Percentiles rank a stretch among this genome's conserved stretches.
Conservation (phyloP, 1,284 basidiomycete genomes). For the Neolentinus lepideus region DNA sequence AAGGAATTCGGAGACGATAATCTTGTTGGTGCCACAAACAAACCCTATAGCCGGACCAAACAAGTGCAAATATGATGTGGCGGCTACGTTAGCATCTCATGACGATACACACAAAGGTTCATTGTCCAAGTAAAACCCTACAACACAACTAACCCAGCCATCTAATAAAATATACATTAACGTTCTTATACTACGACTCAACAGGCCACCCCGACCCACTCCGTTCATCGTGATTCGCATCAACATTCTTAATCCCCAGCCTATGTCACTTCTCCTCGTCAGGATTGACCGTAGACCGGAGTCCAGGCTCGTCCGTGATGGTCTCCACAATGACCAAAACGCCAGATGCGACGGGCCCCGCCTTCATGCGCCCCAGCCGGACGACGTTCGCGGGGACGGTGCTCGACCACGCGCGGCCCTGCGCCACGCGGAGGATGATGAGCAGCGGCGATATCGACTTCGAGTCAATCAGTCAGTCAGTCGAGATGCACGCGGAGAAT, state of each 20-base stretch:
- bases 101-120: too few species aligned
- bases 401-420: background rate
- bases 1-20: too few species aligned
- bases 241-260: background rate
- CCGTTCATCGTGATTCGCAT: too few species aligned
- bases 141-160: too few species aligned
- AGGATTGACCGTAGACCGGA: background rate
- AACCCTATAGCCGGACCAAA: too few species aligned
- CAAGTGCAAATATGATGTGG: too few species aligned
- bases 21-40: too few species aligned
- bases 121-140: too few species aligned
- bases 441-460: conserved; percentile 14
- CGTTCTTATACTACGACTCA: too few species aligned
- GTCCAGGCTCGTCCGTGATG: background rate
- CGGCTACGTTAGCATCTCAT: too few species aligned
- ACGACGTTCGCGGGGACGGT: background rate
- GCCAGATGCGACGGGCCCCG: background rate
- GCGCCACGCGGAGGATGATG: conserved; percentile 8
- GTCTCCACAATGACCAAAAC: background rate
- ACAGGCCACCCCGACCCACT: too few species aligned
- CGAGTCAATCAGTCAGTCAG: background rate
- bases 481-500: background rate
- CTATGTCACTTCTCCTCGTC: background rate
- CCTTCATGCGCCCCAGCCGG: background rate
- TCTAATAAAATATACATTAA: too few species aligned